These are phyloP conservation scores for Malus asiatica DNA, from an alignment of 306 rosid genomes.

Conservation along the genomic window DNA sequence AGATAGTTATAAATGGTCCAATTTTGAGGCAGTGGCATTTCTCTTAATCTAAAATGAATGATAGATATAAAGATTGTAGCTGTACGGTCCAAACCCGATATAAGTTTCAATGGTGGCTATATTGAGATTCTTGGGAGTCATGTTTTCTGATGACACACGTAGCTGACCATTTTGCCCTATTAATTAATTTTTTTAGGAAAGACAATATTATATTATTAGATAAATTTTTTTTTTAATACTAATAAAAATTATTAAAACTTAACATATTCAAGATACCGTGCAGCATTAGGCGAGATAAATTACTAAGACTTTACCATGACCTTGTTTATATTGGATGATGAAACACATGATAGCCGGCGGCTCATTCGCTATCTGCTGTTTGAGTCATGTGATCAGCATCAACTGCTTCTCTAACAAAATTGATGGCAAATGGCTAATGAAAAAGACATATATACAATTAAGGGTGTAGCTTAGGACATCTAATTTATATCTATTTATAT, in stretches of 20 bases:
- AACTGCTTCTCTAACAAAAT: background rate
- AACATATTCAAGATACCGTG: too few species aligned
- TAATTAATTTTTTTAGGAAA: too few species aligned
- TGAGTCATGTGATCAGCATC: background rate
- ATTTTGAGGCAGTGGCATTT: too few species aligned
- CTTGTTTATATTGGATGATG: too few species aligned
- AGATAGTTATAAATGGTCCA: too few species aligned
- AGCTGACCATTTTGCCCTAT: background rate
- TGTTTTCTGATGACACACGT: background rate
- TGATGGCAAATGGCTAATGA: background rate
- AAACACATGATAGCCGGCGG: background rate
- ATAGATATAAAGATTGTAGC: background rate
- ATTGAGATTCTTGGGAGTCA: background rate
- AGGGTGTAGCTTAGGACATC: background rate
- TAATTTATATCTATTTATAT: background rate
- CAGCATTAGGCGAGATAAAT: background rate
- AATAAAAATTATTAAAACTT: too few species aligned
- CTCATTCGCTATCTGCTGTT: background rate
- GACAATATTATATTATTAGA: too few species aligned
- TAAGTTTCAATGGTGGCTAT: background rate
- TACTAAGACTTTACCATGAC: background rate
- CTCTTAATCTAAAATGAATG: background rate
- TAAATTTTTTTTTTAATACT: too few species aligned
- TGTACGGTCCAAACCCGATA: background rate
- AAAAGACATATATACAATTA: background rate